Evolutionary conservation across 768 basidiomycete species (phyloP).

Genomic region (Austroboletus eburneus): DNA sequence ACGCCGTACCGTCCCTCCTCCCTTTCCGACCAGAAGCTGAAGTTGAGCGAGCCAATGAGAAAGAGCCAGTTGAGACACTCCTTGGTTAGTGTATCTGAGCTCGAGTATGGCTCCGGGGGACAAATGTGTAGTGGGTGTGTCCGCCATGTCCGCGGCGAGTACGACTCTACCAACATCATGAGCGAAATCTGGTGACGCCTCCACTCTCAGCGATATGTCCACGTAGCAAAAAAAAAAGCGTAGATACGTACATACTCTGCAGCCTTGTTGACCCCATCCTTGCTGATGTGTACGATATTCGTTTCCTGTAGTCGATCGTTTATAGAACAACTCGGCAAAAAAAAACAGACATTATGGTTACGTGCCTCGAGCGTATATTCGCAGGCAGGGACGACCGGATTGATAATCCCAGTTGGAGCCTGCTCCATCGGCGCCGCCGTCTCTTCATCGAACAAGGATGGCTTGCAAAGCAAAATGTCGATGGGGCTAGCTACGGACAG

Average conservation of each 20-base stretch:
- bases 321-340: neutral
- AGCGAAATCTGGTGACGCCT: constrained; percentile 51
- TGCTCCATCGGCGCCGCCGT: neutral
- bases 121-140: constrained; percentile 63
- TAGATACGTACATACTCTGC: constrained; percentile 54
- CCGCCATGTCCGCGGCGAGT: constrained; percentile 80
- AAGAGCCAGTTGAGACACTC: constrained; percentile 81
- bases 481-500: constrained; percentile 13
- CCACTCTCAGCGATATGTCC: constrained; percentile 2
- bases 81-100: constrained; percentile 50
- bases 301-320: constrained; percentile 46
- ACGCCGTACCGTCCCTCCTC: constrained; percentile 65
- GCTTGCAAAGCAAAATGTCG: neutral
- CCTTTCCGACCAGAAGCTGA: constrained; percentile 82
- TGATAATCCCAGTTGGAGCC: constrained; percentile 25
- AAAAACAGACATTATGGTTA: constrained; percentile 4
- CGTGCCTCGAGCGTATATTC: constrained; percentile 55
- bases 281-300: constrained; percentile 54
- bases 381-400: constrained; percentile 59
- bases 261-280: constrained; percentile 56
- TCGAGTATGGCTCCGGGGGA: constrained; percentile 60
- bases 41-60: constrained; percentile 81
- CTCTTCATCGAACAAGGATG: neutral
- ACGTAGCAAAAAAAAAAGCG: constrained; percentile 1
- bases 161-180: constrained; percentile 57